phyloP scores from a whole-genome alignment of 176 grass and related monocot genomes.

The Melocanna baccifera region DNA sequence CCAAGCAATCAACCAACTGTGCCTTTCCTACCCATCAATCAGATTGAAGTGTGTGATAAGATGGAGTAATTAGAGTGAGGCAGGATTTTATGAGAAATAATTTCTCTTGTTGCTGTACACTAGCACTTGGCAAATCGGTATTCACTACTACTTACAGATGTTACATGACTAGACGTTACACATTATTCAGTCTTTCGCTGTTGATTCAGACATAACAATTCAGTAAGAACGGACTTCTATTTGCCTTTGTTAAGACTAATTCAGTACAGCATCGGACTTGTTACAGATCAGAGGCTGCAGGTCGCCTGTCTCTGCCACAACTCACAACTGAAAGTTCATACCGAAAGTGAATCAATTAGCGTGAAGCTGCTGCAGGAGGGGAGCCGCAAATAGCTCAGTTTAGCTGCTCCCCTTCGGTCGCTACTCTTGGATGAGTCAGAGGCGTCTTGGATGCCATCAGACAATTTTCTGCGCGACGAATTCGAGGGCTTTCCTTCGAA shows the following conservation, averaged over 20 bases:
- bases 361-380: neutral
- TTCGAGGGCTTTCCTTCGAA: slow-evolving; percentile 20
- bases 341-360: neutral
- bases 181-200: neutral
- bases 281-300: neutral
- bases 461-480: slow-evolving; percentile 15
- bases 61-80: neutral
- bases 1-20: neutral
- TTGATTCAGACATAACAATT: neutral
- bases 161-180: neutral
- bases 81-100: neutral
- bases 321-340: neutral
- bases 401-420: neutral
- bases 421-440: slow-evolving; percentile 14
- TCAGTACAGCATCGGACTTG: neutral
- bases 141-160: neutral
- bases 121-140: neutral
- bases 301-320: neutral
- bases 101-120: neutral
- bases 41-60: neutral
- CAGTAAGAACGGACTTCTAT: neutral
- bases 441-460: neutral
- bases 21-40: neutral
- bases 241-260: neutral
- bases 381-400: slow-evolving; percentile 5